A percentile compares a stretch with the other conserved stretches of the same genome.
phyloP scores from a whole-genome alignment of 75 land plant genomes.

The Picea glauca region DNA sequence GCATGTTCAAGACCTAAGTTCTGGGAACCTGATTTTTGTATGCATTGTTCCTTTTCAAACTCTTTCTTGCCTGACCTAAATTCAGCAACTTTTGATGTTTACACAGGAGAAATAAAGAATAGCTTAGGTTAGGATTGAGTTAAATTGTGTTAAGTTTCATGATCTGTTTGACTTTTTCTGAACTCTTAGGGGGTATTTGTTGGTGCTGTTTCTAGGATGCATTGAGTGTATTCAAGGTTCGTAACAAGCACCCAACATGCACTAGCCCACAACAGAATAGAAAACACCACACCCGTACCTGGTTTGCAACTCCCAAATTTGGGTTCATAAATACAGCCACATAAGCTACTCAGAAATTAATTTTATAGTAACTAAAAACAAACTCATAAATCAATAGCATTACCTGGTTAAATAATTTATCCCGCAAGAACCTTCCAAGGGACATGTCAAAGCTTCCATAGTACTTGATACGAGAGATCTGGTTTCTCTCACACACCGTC shows the following conservation, averaged over 20 bases:
- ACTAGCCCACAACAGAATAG: background rate
- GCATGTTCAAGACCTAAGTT: too few species aligned
- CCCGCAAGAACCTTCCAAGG: slow-evolving; percentile 72
- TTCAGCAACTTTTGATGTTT: too few species aligned
- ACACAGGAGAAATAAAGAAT: background rate
- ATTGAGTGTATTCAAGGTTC: background rate
- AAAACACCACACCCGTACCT: background rate
- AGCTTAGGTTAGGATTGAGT: background rate
- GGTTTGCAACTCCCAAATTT: background rate
- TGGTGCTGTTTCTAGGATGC: background rate
- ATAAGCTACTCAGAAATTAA: background rate
- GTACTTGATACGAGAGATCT: slow-evolving; percentile 73
- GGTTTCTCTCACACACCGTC: slow-evolving; percentile 63
- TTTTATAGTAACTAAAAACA: background rate
- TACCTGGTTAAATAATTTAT: slow-evolving; percentile 69
- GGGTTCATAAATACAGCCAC: background rate
- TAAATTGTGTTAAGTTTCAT: background rate
- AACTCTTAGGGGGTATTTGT: background rate
- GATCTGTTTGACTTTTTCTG: too few species aligned
- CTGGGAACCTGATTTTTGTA: too few species aligned
- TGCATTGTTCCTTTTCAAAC: too few species aligned
- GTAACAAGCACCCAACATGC: background rate
- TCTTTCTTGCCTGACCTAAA: too few species aligned
- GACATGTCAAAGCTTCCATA: slow-evolving; percentile 86
- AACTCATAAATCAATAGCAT: background rate